Evolutionary conservation across 345 rosid species (phyloP), one percentile per base, ranked within the genome.

Genomic region (Salix viminalis): DNA sequence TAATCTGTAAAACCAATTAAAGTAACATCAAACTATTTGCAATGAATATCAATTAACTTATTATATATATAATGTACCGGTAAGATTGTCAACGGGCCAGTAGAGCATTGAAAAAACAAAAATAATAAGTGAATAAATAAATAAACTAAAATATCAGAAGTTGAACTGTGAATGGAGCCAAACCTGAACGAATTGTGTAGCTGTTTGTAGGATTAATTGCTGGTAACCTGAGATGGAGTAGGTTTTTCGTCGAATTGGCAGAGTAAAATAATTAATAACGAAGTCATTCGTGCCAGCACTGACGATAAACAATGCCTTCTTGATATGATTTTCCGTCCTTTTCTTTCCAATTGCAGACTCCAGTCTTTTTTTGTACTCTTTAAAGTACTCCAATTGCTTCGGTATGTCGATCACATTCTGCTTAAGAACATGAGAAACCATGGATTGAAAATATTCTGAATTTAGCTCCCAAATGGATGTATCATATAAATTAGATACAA

Each of bases 221-320:
- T 94, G 84, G 82, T 90, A 94, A 58, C 81, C 81, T 75, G 83
- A 69, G 75, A 88, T 30, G 37, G 88, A 72, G 85, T 72, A 94
- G 76, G 80, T 86, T 34, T 79, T 85, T 67, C 85, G 81, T 69
- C 95, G 85, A 34, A 86, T 48, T 4, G 95, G 97, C 18, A 94
- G 24, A 11, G 87, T 41, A 41, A 84, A 90, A 72, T 90, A 90
- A 73, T 85, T 89, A 76, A 87, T 66, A 7, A 90, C 78, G 64
- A 89, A 90, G 74, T 90, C 92, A 66, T 90, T 90, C 21, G 94
- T 87, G 12, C 90, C 94, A 1, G 86, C 86, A n/a, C 92, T 84
- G 3, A 89, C 39, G 6, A 87, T 2, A 62, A 78, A 84, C 26
- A 80, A 3, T 0, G 94, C 83, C 3, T 79, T 85, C 23, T 69